Evolutionary conservation across 257 asterid genomes (phyloP).

Genomic region (Gynochthodes officinalis): DNA sequence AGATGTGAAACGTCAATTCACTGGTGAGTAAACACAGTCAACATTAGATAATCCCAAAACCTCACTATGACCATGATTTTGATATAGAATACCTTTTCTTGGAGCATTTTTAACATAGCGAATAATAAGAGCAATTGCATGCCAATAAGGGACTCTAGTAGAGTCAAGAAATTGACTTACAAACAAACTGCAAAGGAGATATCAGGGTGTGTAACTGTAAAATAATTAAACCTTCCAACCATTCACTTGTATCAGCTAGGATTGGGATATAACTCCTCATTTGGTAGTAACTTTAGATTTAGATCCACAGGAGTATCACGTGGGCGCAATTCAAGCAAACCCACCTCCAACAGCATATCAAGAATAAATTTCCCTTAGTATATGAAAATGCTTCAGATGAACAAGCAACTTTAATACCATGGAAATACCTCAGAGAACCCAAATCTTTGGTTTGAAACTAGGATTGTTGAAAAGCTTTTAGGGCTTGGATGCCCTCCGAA

Average conservation of each 20-base stretch:
- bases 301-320: no score
- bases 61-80: not conserved
- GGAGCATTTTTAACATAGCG: not conserved
- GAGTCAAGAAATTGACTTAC: not conserved
- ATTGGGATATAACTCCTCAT: not conserved
- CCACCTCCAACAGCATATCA: not conserved
- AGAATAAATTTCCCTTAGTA: not conserved
- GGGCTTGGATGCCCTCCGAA: not conserved
- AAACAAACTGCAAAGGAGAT: not conserved
- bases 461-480: no score
- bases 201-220: not conserved
- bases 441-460: slow-evolving; percentile 1
- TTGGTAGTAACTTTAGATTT: not conserved
- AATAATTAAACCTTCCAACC: not conserved
- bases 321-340: not conserved
- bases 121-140: not conserved
- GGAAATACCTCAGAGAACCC: no score
- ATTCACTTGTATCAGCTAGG: no score
- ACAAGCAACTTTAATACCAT: not conserved
- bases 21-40: not conserved
- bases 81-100: not conserved
- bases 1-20: not conserved
- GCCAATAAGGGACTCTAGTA: not conserved
- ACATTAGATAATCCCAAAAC: not conserved
- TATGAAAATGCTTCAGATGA: not conserved